Conservation (phyloP, 2,329 filamentous ascomycete species). For the Colletotrichum tropicale region DNA sequence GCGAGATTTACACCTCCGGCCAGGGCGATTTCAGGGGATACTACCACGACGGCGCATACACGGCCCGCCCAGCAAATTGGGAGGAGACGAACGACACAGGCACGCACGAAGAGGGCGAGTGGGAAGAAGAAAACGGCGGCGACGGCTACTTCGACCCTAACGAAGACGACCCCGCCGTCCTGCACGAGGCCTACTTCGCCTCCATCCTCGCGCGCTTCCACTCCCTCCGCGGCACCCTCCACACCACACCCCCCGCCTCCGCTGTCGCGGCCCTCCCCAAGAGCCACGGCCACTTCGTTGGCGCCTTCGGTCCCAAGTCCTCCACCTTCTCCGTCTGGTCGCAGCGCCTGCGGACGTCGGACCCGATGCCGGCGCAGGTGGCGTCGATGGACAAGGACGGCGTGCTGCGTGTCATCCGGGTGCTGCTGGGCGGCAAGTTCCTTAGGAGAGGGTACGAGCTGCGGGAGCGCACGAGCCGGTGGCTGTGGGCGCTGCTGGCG, state of each 20-base stretch:
- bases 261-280: conserved; percentile 57
- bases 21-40: conserved; percentile 64
- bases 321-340: conserved; percentile 58
- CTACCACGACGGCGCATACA: conserved; percentile 82
- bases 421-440: conserved; percentile 69
- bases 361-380: conserved; percentile 64
- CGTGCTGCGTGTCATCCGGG: conserved; percentile 68
- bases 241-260: conserved; percentile 55
- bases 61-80: conserved; percentile 57
- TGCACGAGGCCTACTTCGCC: conserved; percentile 71
- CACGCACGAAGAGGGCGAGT: conserved; percentile 28
- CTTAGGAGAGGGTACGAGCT: conserved; percentile 64
- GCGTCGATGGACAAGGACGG: conserved; percentile 70
- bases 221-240: conserved; percentile 66
- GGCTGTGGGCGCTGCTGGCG: conserved; percentile 85
- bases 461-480: conserved; percentile 72
- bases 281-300: conserved; percentile 60
- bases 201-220: conserved; percentile 70
- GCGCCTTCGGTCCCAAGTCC: conserved; percentile 55
- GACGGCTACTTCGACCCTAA: conserved; percentile 28
- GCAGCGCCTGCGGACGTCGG: conserved; percentile 52
- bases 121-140: conserved; percentile 28
- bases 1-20: conserved; percentile 52
- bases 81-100: conserved; percentile 25
- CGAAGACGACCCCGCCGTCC: conserved; percentile 35